Base-by-base conservation (phyloP, 1,284 basidiomycete genomes). In the Taiwanofungus camphoratus region DNA sequence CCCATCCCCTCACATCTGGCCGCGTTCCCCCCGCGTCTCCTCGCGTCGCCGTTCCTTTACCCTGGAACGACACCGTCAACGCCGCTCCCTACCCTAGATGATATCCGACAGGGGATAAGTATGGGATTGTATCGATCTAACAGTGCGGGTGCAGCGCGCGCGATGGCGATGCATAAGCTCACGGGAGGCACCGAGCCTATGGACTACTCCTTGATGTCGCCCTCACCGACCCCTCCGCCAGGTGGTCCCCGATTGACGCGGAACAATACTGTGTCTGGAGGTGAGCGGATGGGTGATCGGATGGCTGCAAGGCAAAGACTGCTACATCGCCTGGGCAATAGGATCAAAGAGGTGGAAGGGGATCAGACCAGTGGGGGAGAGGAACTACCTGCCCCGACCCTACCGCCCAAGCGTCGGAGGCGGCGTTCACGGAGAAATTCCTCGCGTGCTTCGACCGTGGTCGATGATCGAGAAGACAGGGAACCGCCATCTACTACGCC, bases 181-280 rank as follows among this genome's bases (percentile, higher is more conserved):
- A 86, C 79, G 1, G 79, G 80, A 18, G 80, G 77, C 26, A 70
- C 71, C 26, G 76, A 79, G 49, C 68, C 68, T 4, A 73, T 80
- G 49, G 78, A 82, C 45, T 36, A 52, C 5, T 48, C 54, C 0
- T 56, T 57, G 36, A 49, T 54, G 36, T 54, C 61, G 19, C 68
- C 55, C n/a, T 62, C 71, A 5, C 57, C 73, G n/a, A 73, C 76
- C 1, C 51, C 62, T 8, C 74, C 78, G 5, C 72, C 77, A 16
- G 65, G 64, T 19, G 61, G 65, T 3, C 67, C 61, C 8, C 73
- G 72, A 50, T 65, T 88, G 18, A 68, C 66, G 45, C 73, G 87
- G 45, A 89, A 82, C 56, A 88, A 89, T 56, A 90, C 87, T 11
- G 78, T 88, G 13, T 74, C 86, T 1, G 86, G 84, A 3, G 85